phyloP scores from a whole-genome alignment of 2,329 filamentous ascomycete genomes.

The Cordyceps sp. region DNA sequence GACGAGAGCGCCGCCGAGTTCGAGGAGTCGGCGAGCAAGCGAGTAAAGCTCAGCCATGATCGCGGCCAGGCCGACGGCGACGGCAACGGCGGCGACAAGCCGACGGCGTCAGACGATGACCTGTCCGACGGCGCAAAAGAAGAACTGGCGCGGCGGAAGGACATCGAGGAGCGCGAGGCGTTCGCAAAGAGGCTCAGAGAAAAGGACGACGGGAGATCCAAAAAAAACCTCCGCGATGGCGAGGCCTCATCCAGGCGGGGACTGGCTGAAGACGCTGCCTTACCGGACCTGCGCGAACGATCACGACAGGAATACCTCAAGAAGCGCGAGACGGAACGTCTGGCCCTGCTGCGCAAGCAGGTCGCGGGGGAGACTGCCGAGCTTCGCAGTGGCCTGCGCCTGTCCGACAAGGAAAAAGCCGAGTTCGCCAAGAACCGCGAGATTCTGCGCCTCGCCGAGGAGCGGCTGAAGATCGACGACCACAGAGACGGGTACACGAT shows the following conservation, averaged over 20 bases:
- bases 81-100: background rate
- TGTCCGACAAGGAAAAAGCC: constrained; percentile 66
- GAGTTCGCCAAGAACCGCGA: constrained; percentile 85
- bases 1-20: constrained; percentile 39
- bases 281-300: constrained; percentile 65
- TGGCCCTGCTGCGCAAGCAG: constrained; percentile 76
- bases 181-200: constrained; percentile 61
- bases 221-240: constrained; percentile 45
- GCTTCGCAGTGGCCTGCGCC: constrained; percentile 52
- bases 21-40: constrained; percentile 52
- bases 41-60: constrained; percentile 48
- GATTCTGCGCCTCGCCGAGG: constrained; percentile 64
- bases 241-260: constrained; percentile 38
- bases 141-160: constrained; percentile 43
- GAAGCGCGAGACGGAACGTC: constrained; percentile 74
- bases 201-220: constrained; percentile 54
- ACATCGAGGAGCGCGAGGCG: constrained; percentile 61
- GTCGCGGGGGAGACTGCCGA: constrained; percentile 80
- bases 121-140: constrained; percentile 42
- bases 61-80: constrained; percentile 12
- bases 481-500: constrained; percentile 83
- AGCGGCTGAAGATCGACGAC: constrained; percentile 76
- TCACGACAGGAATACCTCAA: constrained; percentile 87
- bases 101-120: constrained; percentile 19
- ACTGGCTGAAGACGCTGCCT: constrained; percentile 41